Evolutionary conservation across 2,329 filamentous ascomycete species (phyloP).

Genomic region (Helicocarpus griseus): DNA sequence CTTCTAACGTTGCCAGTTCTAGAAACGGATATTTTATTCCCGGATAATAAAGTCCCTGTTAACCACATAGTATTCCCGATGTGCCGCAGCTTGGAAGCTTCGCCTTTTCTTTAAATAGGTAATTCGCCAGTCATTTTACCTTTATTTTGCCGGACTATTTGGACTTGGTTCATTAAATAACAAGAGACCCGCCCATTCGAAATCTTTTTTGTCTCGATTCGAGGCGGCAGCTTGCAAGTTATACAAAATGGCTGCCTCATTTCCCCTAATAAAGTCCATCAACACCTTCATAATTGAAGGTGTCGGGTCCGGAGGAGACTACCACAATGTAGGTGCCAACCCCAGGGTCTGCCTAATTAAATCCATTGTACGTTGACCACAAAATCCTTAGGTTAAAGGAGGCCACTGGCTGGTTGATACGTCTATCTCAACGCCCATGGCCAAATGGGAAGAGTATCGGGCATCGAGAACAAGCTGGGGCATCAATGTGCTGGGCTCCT

Average conservation of each 20-base stretch:
- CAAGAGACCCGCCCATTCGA: too few relatives aligned
- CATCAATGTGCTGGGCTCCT: conserved; percentile 89
- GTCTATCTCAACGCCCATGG: conserved; percentile 87
- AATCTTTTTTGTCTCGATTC: too few relatives aligned
- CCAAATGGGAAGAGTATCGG: conserved; percentile 78
- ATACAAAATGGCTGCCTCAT: conserved; percentile 13
- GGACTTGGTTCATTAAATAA: too few relatives aligned
- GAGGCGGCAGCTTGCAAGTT: too few relatives aligned
- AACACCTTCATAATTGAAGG: conserved; percentile 39
- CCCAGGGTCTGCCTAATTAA: conserved; percentile 21
- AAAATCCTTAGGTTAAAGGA: conserved; percentile 30
- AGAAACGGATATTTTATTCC: too few relatives aligned
- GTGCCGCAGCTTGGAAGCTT: not conserved
- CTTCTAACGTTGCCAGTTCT: too few relatives aligned
- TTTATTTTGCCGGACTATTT: not conserved
- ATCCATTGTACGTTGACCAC: not conserved
- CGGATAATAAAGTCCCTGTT: not conserved
- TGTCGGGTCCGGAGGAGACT: conserved; percentile 44
- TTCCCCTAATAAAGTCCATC: conserved; percentile 37
- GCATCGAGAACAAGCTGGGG: conserved; percentile 85
- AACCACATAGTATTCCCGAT: not conserved
- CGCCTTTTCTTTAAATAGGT: not conserved
- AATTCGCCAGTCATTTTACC: too few relatives aligned
- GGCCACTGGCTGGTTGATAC: conserved; percentile 76
- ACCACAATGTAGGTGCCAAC: conserved; percentile 82